Evolutionary conservation across 345 rosid genomes (phyloP).

Genomic region (Eucalyptus cloeziana): DNA sequence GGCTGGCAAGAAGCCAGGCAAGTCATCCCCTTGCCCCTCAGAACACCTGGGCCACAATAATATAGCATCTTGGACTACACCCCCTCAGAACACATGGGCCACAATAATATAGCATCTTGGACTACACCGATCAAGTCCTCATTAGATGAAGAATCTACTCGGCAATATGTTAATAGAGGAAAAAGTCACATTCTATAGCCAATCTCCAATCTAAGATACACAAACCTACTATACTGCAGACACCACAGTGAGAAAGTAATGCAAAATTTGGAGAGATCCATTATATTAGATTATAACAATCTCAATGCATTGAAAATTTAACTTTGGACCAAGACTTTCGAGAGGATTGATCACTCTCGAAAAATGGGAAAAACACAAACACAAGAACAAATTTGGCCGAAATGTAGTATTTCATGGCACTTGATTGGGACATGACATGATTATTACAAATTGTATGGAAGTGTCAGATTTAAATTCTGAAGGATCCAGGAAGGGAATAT

Average conservation of each 20-base stretch:
- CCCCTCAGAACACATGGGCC: too few relatives aligned
- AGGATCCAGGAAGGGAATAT: background rate
- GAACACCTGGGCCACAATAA: background rate
- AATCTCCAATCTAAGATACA: background rate
- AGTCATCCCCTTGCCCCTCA: background rate
- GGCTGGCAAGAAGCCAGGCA: background rate
- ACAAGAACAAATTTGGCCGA: background rate
- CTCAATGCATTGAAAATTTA: background rate
- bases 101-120: background rate
- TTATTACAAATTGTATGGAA: background rate
- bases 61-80: background rate
- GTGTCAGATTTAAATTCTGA: background rate
- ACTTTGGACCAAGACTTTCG: background rate
- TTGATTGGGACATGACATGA: background rate
- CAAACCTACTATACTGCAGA: background rate
- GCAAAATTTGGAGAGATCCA: background rate
- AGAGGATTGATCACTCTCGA: background rate
- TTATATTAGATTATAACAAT: background rate
- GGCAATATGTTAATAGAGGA: background rate
- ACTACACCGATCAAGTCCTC: background rate
- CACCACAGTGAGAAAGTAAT: background rate
- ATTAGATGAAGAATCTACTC: background rate
- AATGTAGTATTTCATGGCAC: background rate
- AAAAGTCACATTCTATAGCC: background rate
- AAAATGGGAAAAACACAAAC: background rate